These are phyloP conservation scores for Jacaranda copaia DNA, from an alignment of 257 asterid genomes.

Conservation along the genomic window DNA sequence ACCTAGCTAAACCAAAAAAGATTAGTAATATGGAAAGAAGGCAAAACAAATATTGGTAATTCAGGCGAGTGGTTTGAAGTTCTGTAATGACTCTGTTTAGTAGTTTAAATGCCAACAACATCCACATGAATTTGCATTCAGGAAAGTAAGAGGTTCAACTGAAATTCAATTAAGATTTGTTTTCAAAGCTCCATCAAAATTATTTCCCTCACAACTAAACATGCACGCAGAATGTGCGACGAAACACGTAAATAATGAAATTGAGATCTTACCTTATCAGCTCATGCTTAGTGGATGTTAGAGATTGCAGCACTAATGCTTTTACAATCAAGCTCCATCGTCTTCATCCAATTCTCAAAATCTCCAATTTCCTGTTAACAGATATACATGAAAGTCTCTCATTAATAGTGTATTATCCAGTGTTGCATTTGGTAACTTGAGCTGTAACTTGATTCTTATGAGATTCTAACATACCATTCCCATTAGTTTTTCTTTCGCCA, in stretches of 20 bases:
- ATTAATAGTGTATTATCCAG: slow-evolving; percentile 17
- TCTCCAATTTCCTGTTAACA: slow-evolving; percentile 89
- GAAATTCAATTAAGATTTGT: not conserved
- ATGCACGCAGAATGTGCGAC: not conserved
- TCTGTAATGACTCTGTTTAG: not conserved
- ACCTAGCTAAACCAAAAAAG: not conserved
- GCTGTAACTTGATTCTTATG: not conserved
- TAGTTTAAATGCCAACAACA: not conserved
- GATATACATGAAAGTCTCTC: slow-evolving; percentile 11
- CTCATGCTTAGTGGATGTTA: slow-evolving; percentile 77
- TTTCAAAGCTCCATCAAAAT: not conserved
- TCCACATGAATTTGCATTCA: not conserved
- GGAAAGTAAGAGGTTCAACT: not conserved
- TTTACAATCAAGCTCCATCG: slow-evolving; percentile 94
- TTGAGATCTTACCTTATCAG: slow-evolving; percentile 35
- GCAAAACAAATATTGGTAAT: not conserved
- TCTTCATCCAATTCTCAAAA: slow-evolving; percentile 99
- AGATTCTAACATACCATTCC: not conserved
- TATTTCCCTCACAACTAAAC: not conserved
- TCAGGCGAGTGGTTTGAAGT: not conserved
- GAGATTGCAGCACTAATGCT: slow-evolving; percentile 84
- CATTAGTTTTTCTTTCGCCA: not conserved
- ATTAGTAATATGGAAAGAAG: not conserved
- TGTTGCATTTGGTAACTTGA: not conserved
- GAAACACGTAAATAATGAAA: not conserved